Conservation (phyloP, 805 yeast species). For the Yueomyces sinensis region DNA sequence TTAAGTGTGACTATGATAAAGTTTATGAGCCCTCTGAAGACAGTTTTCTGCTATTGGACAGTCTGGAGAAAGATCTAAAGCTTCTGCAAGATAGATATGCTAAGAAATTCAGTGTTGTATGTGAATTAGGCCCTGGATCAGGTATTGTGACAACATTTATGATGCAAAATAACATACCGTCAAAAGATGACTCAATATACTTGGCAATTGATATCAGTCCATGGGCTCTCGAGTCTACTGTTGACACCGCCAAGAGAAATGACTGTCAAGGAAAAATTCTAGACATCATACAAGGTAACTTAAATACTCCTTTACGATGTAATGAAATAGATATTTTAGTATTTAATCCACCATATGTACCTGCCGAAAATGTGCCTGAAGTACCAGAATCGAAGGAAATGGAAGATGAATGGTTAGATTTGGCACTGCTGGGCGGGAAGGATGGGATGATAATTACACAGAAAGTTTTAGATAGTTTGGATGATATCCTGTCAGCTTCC, state of each 20-base stretch:
- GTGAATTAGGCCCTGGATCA: conserved; percentile 87
- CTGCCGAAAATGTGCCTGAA: conserved; percentile 62
- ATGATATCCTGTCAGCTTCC: conserved; percentile 32
- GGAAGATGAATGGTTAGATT: conserved; percentile 64
- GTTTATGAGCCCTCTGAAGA: conserved; percentile 96
- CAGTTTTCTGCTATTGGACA: conserved; percentile 70
- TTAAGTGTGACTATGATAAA: conserved; percentile 46
- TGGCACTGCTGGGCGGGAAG: conserved; percentile 81
- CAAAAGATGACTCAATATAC: conserved; percentile 28
- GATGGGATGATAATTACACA: conserved; percentile 85
- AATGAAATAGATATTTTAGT: conserved; percentile 54
- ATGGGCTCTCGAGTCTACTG: conserved; percentile 49
- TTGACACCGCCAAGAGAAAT: conserved; percentile 30
- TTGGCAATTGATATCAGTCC: conserved; percentile 75
- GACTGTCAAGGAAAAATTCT: conserved; percentile 19
- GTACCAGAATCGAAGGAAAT: conserved; percentile 33
- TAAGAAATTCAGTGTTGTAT: conserved; percentile 36
- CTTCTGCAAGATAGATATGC: conserved; percentile 23
- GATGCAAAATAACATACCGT: conserved; percentile 38
- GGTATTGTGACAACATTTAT: conserved; percentile 79
- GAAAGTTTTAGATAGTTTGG: conserved; percentile 41
- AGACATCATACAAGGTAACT: conserved; percentile 43
- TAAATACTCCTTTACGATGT: conserved; percentile 36
- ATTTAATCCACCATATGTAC: conserved; percentile 96
- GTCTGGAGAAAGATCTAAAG: conserved; percentile 47